phyloP scores from a whole-genome alignment of 2,329 filamentous ascomycete genomes.

The Trichoderma sp. region DNA sequence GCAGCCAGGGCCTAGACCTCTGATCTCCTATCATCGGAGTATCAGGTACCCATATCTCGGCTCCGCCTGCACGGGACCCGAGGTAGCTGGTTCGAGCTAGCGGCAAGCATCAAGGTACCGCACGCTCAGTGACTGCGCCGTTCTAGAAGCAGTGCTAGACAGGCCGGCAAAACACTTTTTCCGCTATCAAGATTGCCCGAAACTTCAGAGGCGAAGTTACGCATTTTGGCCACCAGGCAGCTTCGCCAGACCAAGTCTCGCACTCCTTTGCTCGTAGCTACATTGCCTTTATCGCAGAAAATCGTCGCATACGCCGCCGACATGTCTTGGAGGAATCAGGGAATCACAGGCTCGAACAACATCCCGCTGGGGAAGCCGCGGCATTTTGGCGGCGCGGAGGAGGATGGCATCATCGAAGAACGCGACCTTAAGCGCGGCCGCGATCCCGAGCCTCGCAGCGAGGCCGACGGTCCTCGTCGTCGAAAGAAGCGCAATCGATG shows the following conservation, averaged over 20 bases:
- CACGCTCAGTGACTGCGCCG: not conserved
- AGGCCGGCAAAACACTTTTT: not conserved
- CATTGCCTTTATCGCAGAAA: constrained; percentile 1
- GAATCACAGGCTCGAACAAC: constrained; percentile 97
- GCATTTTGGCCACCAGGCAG: constrained; percentile 16
- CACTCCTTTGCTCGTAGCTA: not conserved
- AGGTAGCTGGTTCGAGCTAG: constrained; percentile 9
- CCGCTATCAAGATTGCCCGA: constrained; percentile 1
- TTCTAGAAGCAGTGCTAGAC: constrained; percentile 13
- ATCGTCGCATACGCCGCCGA: constrained; percentile 33
- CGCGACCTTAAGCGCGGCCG: constrained; percentile 80
- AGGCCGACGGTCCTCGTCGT: constrained; percentile 76
- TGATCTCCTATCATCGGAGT: constrained; percentile 11
- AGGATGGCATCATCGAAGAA: constrained; percentile 44
- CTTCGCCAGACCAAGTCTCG: not conserved
- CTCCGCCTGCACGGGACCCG: not conserved
- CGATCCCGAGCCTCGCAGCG: constrained; percentile 77
- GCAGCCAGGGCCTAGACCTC: not conserved
- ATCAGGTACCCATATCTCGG: constrained; percentile 3
- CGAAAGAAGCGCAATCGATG: constrained; percentile 99
- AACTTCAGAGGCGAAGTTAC: constrained; percentile 15
- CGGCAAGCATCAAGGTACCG: not conserved
- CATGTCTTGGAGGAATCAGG: constrained; percentile 73
- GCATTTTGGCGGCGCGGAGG: constrained; percentile 69
- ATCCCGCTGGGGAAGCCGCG: constrained; percentile 89